A percentile compares a stretch with the other conserved stretches of the same genome.
These are phyloP conservation scores for Candida argentea DNA, from an alignment of 805 yeast species.

Conservation along the genomic window DNA sequence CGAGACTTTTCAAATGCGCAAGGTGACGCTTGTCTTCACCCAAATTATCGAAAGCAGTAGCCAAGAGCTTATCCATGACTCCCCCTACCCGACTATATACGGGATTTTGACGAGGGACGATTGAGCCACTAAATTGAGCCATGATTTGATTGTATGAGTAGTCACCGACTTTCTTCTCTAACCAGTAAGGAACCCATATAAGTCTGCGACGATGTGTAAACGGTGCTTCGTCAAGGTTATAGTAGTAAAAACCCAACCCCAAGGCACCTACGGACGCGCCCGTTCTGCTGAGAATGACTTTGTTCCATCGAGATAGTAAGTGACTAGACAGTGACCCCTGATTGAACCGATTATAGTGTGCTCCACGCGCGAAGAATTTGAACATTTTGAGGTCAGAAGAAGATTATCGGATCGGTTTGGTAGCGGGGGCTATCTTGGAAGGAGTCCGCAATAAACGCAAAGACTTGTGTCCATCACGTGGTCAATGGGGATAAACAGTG, in stretches of 20 bases:
- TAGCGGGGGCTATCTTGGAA: too few relatives aligned
- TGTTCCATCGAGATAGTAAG: constrained; percentile 2
- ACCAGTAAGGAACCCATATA: constrained; percentile 57
- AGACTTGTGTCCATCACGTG: too few relatives aligned
- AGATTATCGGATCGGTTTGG: too few relatives aligned
- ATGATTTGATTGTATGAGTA: constrained; percentile 53
- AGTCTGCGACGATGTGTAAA: constrained; percentile 64
- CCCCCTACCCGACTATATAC: constrained; percentile 41
- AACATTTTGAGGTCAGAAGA: too few relatives aligned
- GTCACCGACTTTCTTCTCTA: constrained; percentile 56
- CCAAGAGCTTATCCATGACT: constrained; percentile 57
- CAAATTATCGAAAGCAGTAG: constrained; percentile 33
- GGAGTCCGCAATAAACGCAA: too few relatives aligned
- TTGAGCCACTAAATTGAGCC: constrained; percentile 36
- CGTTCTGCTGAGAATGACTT: constrained; percentile 14
- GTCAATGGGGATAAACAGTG: too few relatives aligned
- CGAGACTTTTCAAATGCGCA: constrained; percentile 26
- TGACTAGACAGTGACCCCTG: constrained; percentile 3
- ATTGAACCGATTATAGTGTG: constrained; percentile 12
- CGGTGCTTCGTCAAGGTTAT: constrained; percentile 68
- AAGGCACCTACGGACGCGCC: constrained; percentile 22
- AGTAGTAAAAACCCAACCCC: constrained; percentile 11
- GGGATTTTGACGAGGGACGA: constrained; percentile 61
- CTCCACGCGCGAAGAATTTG: constrained; percentile 3
- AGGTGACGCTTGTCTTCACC: constrained; percentile 22